These are phyloP conservation scores for Colletotrichum sansevieriae DNA, from an alignment of 2,329 filamentous ascomycete genomes.

Conservation along the genomic window DNA sequence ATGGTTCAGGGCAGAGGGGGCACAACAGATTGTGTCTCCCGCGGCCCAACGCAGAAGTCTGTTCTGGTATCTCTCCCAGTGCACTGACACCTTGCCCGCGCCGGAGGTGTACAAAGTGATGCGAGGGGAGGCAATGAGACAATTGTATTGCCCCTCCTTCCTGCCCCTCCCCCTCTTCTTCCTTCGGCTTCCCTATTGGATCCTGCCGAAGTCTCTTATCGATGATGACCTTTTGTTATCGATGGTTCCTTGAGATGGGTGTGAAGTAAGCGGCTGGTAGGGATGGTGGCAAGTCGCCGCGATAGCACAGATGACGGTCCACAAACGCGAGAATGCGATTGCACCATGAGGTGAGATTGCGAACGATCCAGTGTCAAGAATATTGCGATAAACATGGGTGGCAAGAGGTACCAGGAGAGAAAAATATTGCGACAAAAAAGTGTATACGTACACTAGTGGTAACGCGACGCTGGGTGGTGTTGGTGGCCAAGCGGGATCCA, in stretches of 20 bases:
- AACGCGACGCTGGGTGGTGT: background rate
- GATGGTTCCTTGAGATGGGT: constrained; percentile 11
- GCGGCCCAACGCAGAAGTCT: constrained; percentile 8
- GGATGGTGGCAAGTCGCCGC: constrained; percentile 18
- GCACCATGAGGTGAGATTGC: constrained; percentile 25
- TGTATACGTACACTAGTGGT: background rate
- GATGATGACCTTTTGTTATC: constrained; percentile 17
- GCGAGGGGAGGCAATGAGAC: background rate
- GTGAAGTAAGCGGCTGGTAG: background rate
- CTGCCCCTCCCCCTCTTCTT: background rate
- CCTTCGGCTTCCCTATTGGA: constrained; percentile 12
- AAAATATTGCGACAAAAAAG: background rate
- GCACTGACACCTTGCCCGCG: background rate
- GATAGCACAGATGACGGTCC: constrained; percentile 18
- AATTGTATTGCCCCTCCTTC: background rate
- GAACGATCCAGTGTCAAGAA: constrained; percentile 1
- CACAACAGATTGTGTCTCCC: background rate
- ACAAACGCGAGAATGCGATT: constrained; percentile 34
- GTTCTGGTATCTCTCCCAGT: constrained; percentile 9
- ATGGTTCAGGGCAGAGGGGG: background rate
- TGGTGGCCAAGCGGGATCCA: constrained; percentile 24
- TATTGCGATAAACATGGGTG: background rate
- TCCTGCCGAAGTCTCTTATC: constrained; percentile 22
- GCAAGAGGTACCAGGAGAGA: too few species aligned
- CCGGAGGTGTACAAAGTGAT: background rate